Evolutionary conservation across 2,329 filamentous ascomycete species (phyloP).

Genomic region (Capronia epimyces): DNA sequence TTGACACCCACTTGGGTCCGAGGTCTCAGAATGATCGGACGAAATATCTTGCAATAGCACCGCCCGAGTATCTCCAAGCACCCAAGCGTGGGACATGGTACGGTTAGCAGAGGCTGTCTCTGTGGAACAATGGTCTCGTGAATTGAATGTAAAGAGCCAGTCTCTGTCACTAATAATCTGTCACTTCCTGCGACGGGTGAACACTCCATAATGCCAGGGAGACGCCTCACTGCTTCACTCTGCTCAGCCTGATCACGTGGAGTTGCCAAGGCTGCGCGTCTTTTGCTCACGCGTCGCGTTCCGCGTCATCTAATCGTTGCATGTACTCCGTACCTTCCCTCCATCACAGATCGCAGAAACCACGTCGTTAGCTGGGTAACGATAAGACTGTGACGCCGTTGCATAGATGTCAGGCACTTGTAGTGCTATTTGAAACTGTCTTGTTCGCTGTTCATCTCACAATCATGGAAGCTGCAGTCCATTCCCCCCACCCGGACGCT

Average conservation of each 20-base stretch:
- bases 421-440: background rate
- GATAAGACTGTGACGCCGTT: background rate
- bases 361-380: background rate
- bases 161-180: background rate
- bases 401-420: background rate
- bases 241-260: conserved; percentile 7
- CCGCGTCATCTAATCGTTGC: background rate
- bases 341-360: background rate
- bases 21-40: background rate
- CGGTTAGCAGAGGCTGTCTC: background rate
- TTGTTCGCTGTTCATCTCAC: background rate
- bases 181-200: background rate
- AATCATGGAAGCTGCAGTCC: conserved; percentile 6
- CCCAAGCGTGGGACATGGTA: conserved; percentile 13
- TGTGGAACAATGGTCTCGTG: background rate
- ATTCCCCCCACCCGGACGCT: conserved; percentile 1
- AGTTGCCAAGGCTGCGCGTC: background rate
- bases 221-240: background rate
- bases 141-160: background rate
- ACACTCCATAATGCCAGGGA: background rate
- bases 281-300: background rate
- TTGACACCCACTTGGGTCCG: conserved; percentile 5
- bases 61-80: conserved; percentile 9
- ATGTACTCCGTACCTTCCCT: background rate
- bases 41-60: conserved; percentile 9